phyloP scores from a whole-genome alignment of 2,329 filamentous ascomycete genomes.

The Ophiostoma montium region DNA sequence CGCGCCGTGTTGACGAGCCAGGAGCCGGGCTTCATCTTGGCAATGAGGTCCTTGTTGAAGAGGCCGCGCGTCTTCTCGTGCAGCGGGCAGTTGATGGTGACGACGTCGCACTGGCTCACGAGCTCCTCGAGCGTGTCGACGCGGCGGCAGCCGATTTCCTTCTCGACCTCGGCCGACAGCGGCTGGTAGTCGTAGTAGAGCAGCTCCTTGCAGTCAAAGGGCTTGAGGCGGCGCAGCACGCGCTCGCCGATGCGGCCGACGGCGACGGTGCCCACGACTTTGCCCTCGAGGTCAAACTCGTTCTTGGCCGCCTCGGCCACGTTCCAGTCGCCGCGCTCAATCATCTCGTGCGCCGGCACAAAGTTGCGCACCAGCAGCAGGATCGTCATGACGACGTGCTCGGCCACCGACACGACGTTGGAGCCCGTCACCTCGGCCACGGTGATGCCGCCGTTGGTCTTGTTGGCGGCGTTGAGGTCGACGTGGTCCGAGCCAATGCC shows the following conservation, averaged over 20 bases:
- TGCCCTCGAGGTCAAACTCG: constrained; percentile 93
- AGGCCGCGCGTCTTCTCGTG: constrained; percentile 95
- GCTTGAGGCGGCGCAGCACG: constrained; percentile 86
- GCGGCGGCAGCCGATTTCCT: constrained; percentile 87
- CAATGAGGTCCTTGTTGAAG: constrained; percentile 94
- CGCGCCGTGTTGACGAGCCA: constrained; percentile 99
- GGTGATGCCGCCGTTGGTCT: constrained; percentile 93
- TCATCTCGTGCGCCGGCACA: constrained; percentile 90
- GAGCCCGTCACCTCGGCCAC: constrained; percentile 96
- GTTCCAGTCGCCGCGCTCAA: constrained; percentile 81
- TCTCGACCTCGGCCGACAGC: constrained; percentile 68
- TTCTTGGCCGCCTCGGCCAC: constrained; percentile 95
- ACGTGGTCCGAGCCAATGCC: constrained; percentile 98
- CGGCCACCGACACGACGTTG: constrained; percentile 96
- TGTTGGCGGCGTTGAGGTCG: constrained; percentile 93
- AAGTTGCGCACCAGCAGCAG: constrained; percentile 95
- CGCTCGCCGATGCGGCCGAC: constrained; percentile 97
- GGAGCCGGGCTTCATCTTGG: constrained; percentile 97
- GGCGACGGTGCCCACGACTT: constrained; percentile 94
- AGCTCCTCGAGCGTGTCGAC: constrained; percentile 87
- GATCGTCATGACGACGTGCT: constrained; percentile 99
- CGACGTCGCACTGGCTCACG: constrained; percentile 84
- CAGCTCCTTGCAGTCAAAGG: constrained; percentile 99
- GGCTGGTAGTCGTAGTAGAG: constrained; percentile 99
- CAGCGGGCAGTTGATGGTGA: constrained; percentile 98